Evolutionary conservation across 352 stramenopile species (phyloP), one percentile per base, ranked within the genome.

Genomic region (Phytophthora pini): DNA sequence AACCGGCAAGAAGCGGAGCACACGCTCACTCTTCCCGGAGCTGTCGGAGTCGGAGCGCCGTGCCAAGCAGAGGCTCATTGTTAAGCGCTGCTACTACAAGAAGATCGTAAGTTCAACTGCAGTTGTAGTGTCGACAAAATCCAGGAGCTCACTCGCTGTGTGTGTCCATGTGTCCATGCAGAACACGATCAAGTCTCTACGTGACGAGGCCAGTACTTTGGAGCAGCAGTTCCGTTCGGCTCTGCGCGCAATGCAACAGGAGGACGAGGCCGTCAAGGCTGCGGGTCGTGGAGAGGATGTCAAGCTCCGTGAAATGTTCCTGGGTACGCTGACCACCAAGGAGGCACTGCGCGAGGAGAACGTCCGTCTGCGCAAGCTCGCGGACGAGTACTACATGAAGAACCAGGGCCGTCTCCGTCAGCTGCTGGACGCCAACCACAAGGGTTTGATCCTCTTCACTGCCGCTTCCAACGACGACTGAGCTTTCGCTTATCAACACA

Each of bases 301-400:
- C 43, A 70, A 79, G 26, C 49, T 81, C 20, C 71, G 70, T 20
- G 65, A 78, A 31, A 44, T 82, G 29, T 82, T 82, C 70, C 58
- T 84, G 41, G 62, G 79, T 38, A 78, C 66, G 47, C 61, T 84
- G 24, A 70, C 71, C 26, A 69, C 68, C 10, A 90, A 89, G 56
- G 81, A 90, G 56, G 58, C 68, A 36, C 69, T 90, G 48, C 79
- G 79, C 22, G 71, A 87, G 66, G 81, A 90, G 73, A 88, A 90
- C 63, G 67, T 74, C 24, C 79, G 77, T n/a, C 77, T 90, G 34
- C 79, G 81, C 31, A 77, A 76, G 8, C 75, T 88, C 17, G 81
- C 81, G 0, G 81, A 90, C 63, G 79, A 88, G 73, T 84, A 86
- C 65, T 90, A 88, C 76, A 88, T 90, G 81, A 90, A 90, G 68